These are phyloP conservation scores for Magnaporthales sp. DNA, from an alignment of 2,329 filamentous ascomycete genomes.

Conservation along the genomic window DNA sequence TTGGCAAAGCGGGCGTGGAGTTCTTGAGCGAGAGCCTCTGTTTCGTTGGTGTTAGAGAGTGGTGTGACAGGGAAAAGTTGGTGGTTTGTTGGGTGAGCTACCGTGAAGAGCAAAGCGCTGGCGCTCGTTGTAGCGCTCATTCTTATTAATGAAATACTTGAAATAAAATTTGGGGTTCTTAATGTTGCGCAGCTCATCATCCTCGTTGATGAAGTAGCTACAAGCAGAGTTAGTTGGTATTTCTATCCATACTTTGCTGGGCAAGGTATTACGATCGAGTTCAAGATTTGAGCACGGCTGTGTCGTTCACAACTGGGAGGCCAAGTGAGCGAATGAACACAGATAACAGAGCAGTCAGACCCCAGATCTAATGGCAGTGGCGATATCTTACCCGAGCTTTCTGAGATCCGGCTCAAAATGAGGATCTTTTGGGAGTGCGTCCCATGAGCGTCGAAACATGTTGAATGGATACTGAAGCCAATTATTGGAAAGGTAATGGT, in stretches of 20 bases:
- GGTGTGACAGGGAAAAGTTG: neutral
- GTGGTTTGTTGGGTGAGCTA: conserved; percentile 21
- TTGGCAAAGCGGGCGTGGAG: conserved; percentile 52
- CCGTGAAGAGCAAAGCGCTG: conserved; percentile 69
- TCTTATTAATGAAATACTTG: conserved; percentile 64
- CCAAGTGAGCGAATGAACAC: neutral
- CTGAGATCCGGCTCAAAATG: conserved; percentile 57
- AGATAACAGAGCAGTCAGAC: neutral
- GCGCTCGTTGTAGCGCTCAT: conserved; percentile 67
- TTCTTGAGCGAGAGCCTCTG: conserved; percentile 54
- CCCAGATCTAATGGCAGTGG: neutral
- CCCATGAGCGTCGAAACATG: conserved; percentile 71
- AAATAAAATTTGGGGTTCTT: conserved; percentile 61
- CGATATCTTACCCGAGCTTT: conserved; percentile 59
- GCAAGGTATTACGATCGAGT: neutral
- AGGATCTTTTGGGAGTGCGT: conserved; percentile 62
- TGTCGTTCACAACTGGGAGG: neutral
- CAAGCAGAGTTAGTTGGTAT: neutral
- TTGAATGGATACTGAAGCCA: conserved; percentile 10
- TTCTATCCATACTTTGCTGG: neutral
- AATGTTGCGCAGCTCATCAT: conserved; percentile 67
- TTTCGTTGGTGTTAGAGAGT: neutral
- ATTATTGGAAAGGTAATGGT: neutral
- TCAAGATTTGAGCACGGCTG: neutral
- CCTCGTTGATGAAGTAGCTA: conserved; percentile 71